These are phyloP conservation scores for Fomitiporia mediterranea DNA, from an alignment of 1,284 basidiomycete genomes.

Conservation along the genomic window DNA sequence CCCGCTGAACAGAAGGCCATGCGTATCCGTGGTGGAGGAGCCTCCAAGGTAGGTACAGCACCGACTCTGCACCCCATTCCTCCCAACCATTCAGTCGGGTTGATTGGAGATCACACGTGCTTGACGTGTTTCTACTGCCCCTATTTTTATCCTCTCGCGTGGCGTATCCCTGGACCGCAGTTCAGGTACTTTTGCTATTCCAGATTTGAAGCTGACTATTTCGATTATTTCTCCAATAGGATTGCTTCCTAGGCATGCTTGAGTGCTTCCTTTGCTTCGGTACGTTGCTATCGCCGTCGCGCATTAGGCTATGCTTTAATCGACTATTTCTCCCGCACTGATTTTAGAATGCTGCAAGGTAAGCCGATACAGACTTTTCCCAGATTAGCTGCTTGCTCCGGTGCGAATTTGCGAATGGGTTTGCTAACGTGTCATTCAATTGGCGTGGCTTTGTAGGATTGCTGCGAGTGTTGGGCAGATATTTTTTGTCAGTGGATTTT, in stretches of 20 bases:
- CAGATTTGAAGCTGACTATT: background rate
- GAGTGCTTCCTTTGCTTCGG: slow-evolving; percentile 65
- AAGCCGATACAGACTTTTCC: slow-evolving; percentile 6
- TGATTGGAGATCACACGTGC: background rate
- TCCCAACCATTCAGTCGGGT: too few species aligned
- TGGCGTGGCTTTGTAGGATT: slow-evolving; percentile 29
- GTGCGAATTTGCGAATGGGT: background rate
- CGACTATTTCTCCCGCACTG: background rate
- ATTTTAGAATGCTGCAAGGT: slow-evolving; percentile 37
- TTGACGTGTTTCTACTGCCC: background rate
- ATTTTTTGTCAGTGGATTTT: slow-evolving; percentile 37
- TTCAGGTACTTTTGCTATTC: background rate
- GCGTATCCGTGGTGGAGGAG: slow-evolving; percentile 58
- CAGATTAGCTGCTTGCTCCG: background rate
- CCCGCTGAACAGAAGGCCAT: slow-evolving; percentile 37
- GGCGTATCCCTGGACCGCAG: background rate
- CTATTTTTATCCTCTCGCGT: slow-evolving; percentile 19
- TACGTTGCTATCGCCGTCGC: slow-evolving; percentile 30
- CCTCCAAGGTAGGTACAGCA: slow-evolving; percentile 42
- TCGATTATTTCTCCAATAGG: slow-evolving; percentile 32
- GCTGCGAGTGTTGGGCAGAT: slow-evolving; percentile 41
- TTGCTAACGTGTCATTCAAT: slow-evolving; percentile 1
- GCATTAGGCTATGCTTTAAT: background rate
- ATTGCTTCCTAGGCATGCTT: slow-evolving; percentile 55
- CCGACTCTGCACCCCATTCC: background rate